Evolutionary conservation across 2,329 filamentous ascomycete genomes (phyloP), one percentile per base, ranked within the genome.

Genomic region (Pseudonectria foliicola): DNA sequence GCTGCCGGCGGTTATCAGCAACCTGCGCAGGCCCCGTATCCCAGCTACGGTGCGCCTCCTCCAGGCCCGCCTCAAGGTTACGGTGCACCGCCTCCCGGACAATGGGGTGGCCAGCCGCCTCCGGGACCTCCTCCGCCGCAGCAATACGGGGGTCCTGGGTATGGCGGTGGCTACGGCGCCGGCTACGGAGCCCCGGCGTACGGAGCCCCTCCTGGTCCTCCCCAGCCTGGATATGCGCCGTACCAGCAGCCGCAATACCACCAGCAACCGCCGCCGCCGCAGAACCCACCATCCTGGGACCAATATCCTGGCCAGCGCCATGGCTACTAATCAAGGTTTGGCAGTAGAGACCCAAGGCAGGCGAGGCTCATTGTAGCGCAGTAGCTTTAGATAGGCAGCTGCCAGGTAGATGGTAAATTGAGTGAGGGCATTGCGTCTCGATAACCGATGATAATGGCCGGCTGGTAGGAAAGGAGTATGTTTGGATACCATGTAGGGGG

Each of bases 301-400:
- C 52, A 61, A 33, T 64, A 63, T 33, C 60, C 59, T n/a, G 61
- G 62, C 11, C 60, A 62, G 38, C 49, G 50, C 31, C 60, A 54
- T 28, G 50, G 57, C n/a, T 60, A 60, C 39, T 60, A 42, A 23
- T 33, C 18, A 25, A 24, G 33, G 31, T 31, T 25, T 12, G 13
- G 10, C 5, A 21, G 8, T 21, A 8, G 18, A 8, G 5, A 8
- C 8, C 8, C 8, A 27, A 27, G 6, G 12, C 25, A 27, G 25
- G 12, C 12, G 25, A 27, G 12, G 10, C 25, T 12, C 13, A 27
- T 27, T 10, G 12, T 11, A 4, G 12, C 11, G 25, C 10, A 29
- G 6, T 7, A 24, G 11, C 4, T 15, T 10, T 23, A 31, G 14
- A 31, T 31, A n/a, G n/a, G n/a, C n/a, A n/a, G n/a, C n/a, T n/a